Evolutionary conservation across 257 asterid species (phyloP).

Genomic region (Lithospermum erythrorhizon): DNA sequence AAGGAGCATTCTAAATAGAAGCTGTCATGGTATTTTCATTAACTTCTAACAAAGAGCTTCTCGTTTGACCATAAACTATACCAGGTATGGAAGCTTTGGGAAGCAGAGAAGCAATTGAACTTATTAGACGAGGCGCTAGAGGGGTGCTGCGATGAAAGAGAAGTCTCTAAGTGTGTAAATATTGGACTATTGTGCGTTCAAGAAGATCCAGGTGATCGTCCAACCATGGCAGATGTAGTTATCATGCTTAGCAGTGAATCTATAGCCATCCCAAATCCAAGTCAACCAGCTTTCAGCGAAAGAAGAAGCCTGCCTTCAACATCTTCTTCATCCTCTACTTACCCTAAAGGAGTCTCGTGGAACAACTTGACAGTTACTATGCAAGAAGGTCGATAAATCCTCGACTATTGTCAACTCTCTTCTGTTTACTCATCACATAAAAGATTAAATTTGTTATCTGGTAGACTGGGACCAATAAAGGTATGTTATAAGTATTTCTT

Average conservation of each 20-base stretch:
- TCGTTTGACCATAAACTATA: not conserved
- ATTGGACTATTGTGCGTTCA: conserved; percentile 51
- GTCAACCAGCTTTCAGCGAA: conserved; percentile 12
- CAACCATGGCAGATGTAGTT: conserved; percentile 33
- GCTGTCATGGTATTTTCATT: not conserved
- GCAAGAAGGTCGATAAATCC: too few species aligned
- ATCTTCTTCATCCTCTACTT: not conserved
- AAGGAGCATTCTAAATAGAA: not conserved
- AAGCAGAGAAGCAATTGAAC: conserved; percentile 23
- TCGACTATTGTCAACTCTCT: too few species aligned
- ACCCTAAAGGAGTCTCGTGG: too few species aligned
- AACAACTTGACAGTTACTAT: too few species aligned
- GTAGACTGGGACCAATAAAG: too few species aligned
- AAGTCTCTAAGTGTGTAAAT: conserved; percentile 38
- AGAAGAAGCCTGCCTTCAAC: conserved; percentile 8
- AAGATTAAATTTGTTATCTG: too few species aligned
- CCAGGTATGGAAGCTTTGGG: conserved; percentile 65
- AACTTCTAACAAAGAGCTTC: not conserved
- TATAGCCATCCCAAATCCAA: conserved; percentile 12
- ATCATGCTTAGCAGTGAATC: conserved; percentile 23
- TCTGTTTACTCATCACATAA: too few species aligned
- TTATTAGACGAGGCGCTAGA: conserved; percentile 31
- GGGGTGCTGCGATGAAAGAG: conserved; percentile 9
- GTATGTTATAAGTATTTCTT: too few species aligned
- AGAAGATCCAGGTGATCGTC: conserved; percentile 35